These are phyloP conservation scores for Echeveria elegans DNA, from an alignment of 164 flowering plant genomes.

Conservation along the genomic window DNA sequence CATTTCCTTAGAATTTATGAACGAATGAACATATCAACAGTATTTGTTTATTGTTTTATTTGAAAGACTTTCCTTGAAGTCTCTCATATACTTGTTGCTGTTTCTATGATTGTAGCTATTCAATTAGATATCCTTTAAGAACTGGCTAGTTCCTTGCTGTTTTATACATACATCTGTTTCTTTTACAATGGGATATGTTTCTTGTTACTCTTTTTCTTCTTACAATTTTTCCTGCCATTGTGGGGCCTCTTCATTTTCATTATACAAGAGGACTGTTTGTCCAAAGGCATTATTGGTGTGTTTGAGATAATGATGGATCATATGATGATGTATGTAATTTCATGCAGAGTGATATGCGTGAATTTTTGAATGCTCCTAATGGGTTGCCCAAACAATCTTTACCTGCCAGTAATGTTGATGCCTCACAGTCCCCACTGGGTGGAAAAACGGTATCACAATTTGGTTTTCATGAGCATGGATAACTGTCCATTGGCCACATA, in stretches of 20 bases:
- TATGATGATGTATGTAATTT: neutral
- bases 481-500: too few relatives aligned
- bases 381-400: conserved; percentile 57
- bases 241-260: too few relatives aligned
- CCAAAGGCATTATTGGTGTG: neutral
- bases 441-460: conserved; percentile 70
- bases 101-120: too few relatives aligned
- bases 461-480: conserved; percentile 14
- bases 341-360: conserved; percentile 85
- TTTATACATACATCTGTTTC: neutral
- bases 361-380: conserved; percentile 87
- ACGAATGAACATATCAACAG: too few relatives aligned
- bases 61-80: too few relatives aligned
- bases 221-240: too few relatives aligned
- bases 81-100: too few relatives aligned
- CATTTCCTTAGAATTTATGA: too few relatives aligned
- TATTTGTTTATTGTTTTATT: too few relatives aligned
- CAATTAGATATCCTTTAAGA: too few relatives aligned
- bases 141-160: too few relatives aligned
- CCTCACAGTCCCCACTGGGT: conserved; percentile 74
- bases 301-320: neutral
- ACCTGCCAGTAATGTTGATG: conserved; percentile 43
- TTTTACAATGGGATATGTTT: neutral
- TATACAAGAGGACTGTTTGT: too few relatives aligned
- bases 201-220: neutral